Conservation (phyloP, 1,284 basidiomycete genomes). For the Trichosporon faecale region DNA sequence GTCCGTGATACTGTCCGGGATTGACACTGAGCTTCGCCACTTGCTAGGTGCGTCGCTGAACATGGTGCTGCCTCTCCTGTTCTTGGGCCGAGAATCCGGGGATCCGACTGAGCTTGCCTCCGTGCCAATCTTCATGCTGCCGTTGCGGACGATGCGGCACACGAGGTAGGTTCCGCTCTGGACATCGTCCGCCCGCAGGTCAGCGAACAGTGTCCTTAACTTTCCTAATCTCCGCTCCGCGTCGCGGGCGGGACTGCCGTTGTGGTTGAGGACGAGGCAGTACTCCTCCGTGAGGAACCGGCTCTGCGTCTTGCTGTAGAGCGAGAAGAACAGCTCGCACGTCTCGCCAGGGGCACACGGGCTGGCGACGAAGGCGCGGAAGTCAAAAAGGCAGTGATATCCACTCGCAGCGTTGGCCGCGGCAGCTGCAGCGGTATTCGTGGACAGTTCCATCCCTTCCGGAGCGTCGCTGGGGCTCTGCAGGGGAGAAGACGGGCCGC, state of each 20-base stretch:
- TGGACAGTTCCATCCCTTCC: constrained; percentile 2
- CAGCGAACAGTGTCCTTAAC: constrained; percentile 82
- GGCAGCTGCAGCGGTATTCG: background rate
- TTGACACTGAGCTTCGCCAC: constrained; percentile 29
- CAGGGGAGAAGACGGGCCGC: background rate
- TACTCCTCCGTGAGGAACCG: constrained; percentile 94
- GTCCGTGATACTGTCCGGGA: constrained; percentile 39
- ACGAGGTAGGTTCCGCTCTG: constrained; percentile 80
- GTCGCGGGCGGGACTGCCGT: constrained; percentile 77
- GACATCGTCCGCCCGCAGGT: constrained; percentile 80
- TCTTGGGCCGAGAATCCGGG: constrained; percentile 5
- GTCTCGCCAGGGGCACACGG: constrained; percentile 86
- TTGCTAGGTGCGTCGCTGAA: constrained; percentile 17
- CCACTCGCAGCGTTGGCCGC: constrained; percentile 42
- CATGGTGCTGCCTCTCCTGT: constrained; percentile 19
- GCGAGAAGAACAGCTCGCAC: constrained; percentile 87
- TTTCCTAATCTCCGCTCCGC: constrained; percentile 55
- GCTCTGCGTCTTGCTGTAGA: constrained; percentile 76
- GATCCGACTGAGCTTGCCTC: constrained; percentile 54
- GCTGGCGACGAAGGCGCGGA: constrained; percentile 86
- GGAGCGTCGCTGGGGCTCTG: constrained; percentile 1
- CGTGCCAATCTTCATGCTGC: constrained; percentile 71
- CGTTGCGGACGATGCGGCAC: constrained; percentile 85
- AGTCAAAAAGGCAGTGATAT: constrained; percentile 82
- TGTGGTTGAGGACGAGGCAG: constrained; percentile 83